Percentiles rank a stretch among this genome's conserved stretches.
Evolutionary conservation across 1,284 basidiomycete species (phyloP).

Genomic region (Naganishia albida): DNA sequence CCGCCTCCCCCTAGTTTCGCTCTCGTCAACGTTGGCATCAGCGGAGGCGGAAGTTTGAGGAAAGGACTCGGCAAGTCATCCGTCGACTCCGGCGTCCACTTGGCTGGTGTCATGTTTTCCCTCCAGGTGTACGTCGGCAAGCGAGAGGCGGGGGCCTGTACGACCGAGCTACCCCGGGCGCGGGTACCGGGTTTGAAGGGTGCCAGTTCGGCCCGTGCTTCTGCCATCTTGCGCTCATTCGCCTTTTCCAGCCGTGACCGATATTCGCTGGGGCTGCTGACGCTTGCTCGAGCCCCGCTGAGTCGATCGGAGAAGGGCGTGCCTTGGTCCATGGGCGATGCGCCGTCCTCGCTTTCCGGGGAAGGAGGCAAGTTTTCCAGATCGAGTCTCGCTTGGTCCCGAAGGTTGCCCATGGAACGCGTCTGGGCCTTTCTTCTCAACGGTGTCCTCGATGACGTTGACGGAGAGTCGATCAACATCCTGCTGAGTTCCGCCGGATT

Average conservation of each 20-base stretch:
- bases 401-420: slow-evolving; percentile 27
- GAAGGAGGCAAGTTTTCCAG: slow-evolving; percentile 25
- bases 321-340: slow-evolving; percentile 30
- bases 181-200: slow-evolving; percentile 22
- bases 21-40: slow-evolving; percentile 15
- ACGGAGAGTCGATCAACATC: slow-evolving; percentile 21
- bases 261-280: slow-evolving; percentile 29
- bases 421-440: slow-evolving; percentile 24
- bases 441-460: slow-evolving; percentile 15
- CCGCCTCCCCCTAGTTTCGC: slow-evolving; percentile 19
- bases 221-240: slow-evolving; percentile 19
- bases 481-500: slow-evolving; percentile 21
- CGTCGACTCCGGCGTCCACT: slow-evolving; percentile 31
- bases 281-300: slow-evolving; percentile 18
- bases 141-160: slow-evolving; percentile 2
- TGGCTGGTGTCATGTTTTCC: slow-evolving; percentile 33
- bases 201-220: slow-evolving; percentile 3
- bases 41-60: slow-evolving; percentile 32
- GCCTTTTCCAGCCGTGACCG: slow-evolving; percentile 26
- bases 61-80: slow-evolving; percentile 37
- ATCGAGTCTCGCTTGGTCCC: slow-evolving; percentile 13
- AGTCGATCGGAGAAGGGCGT: slow-evolving; percentile 23
- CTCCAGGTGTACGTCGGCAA: slow-evolving; percentile 24
- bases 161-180: slow-evolving; percentile 1
- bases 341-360: slow-evolving; percentile 24